A percentile compares a stretch with the other conserved stretches of the same genome.
phyloP scores from a whole-genome alignment of 495 filamentous ascomycete species.

The Daldinia loculata region DNA sequence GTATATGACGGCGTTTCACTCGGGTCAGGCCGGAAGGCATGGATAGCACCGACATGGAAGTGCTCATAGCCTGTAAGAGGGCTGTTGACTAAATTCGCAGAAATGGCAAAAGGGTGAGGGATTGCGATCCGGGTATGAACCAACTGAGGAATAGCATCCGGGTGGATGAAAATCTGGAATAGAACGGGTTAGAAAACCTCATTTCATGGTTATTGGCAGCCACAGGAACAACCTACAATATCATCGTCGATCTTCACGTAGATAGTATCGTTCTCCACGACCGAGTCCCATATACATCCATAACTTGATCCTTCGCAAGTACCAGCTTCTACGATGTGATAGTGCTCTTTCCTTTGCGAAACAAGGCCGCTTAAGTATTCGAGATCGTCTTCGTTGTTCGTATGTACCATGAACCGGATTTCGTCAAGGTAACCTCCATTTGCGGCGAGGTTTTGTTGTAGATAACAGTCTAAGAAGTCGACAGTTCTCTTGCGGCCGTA shows the following conservation, averaged over 20 bases:
- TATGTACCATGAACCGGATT: constrained; percentile 63
- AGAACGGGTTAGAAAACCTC: constrained; percentile 13
- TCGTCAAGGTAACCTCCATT: constrained; percentile 64
- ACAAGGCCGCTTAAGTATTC: constrained; percentile 54
- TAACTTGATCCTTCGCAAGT: constrained; percentile 45
- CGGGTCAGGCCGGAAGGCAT: constrained; percentile 57
- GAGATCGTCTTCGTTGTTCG: constrained; percentile 55
- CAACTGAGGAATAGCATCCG: constrained; percentile 61
- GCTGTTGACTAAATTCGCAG: constrained; percentile 63
- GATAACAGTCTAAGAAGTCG: constrained; percentile 62
- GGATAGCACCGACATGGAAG: constrained; percentile 54
- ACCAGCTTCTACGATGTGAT: constrained; percentile 36
- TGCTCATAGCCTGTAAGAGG: constrained; percentile 57
- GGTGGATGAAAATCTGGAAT: constrained; percentile 57
- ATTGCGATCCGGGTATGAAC: constrained; percentile 62
- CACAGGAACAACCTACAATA: constrained; percentile 44
- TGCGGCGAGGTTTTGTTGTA: constrained; percentile 61
- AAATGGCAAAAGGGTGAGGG: constrained; percentile 57
- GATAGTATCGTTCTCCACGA: constrained; percentile 52
- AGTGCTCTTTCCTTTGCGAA: constrained; percentile 35
- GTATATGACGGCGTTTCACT: constrained; percentile 35
- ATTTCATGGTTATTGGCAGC: background rate
- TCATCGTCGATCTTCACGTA: constrained; percentile 68
- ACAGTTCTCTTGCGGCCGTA: constrained; percentile 58
- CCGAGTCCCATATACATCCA: constrained; percentile 47